Base-by-base conservation (phyloP, 495 filamentous ascomycete species). In the Talaromyces nanjingensis region DNA sequence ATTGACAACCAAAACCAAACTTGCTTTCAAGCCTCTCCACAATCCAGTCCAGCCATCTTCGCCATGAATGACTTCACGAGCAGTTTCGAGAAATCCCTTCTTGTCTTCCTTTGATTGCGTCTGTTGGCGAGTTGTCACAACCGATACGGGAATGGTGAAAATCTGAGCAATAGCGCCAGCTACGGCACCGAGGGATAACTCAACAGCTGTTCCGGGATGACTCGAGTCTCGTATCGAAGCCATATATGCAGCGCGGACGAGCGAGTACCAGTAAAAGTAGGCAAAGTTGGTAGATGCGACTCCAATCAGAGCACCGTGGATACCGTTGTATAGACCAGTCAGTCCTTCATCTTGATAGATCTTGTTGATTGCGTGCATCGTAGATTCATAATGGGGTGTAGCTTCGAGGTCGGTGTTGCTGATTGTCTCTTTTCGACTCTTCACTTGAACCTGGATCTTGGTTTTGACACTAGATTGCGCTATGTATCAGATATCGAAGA, bases 251-350 rank as follows among this genome's bases (percentile, higher is more conserved):
- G 84, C 85, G 52, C 94, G 88, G 14, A 97, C 91, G 18, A 92
- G 73, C 22, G 91, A 93, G 75, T 99, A 98, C 94, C 94, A 99
- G 80, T 98, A 99, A 71, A 99, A 99, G 77, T 99, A 99, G 65
- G 94, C 94, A 71, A 99, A 99, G 73, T 99, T 99, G 63, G 92
- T 98, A 14, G 92, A 97, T 7, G 91, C 93, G 14, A 98, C 96
- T 52, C 94, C 94, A 18, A 97, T 76, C 11, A 99, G 81, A 6
- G 91, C 85, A 18, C 96, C 93, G 56, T 83, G 76, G 70, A 99
- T 92, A 57, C 94, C 94, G 52, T 90, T 86, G 70, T 98, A 99
- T 24, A 99, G 84, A 2, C 96, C 94, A 16, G 74, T 65, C 16
- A 94, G 39, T 14, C 94, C 96, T 56, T 97, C 93, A 65, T 90